A percentile compares a stretch with the other conserved stretches of the same genome.
These are phyloP conservation scores for Nakazawaea populi DNA, from an alignment of 805 yeast species.

Conservation along the genomic window DNA sequence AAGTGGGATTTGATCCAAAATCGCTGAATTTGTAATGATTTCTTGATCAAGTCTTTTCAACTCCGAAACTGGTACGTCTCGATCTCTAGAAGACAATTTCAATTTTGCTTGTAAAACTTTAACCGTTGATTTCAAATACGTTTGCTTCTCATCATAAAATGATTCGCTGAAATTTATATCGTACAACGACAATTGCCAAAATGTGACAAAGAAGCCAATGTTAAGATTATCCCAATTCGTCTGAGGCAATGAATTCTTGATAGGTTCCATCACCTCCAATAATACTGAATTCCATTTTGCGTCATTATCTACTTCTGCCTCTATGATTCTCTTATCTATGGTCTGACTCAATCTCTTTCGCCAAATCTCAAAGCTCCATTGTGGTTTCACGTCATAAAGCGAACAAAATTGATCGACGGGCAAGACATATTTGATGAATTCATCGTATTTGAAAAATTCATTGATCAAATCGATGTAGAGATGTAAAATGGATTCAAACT, in stretches of 20 bases:
- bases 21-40: slow-evolving; percentile 20
- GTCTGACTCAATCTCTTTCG: slow-evolving; percentile 35
- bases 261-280: slow-evolving; percentile 10
- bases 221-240: slow-evolving; percentile 24
- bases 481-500: slow-evolving; percentile 59
- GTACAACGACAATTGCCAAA: slow-evolving; percentile 71
- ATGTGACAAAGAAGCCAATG: slow-evolving; percentile 44
- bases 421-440: slow-evolving; percentile 30
- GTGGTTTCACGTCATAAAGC: slow-evolving; percentile 40
- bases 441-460: slow-evolving; percentile 35
- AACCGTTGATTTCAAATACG: slow-evolving; percentile 30
- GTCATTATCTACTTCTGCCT: slow-evolving; percentile 11
- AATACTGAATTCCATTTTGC: slow-evolving; percentile 6
- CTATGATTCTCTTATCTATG: slow-evolving; percentile 18
- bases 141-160: slow-evolving; percentile 43
- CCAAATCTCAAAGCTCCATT: slow-evolving; percentile 80
- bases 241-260: slow-evolving; percentile 13
- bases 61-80: slow-evolving; percentile 17
- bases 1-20: slow-evolving; percentile 22
- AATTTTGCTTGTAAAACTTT: slow-evolving; percentile 31
- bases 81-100: slow-evolving; percentile 22
- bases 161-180: slow-evolving; percentile 55
- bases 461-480: slow-evolving; percentile 55
- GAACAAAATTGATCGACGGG: slow-evolving; percentile 34
- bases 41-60: slow-evolving; percentile 20